A percentile compares a stretch with the other conserved stretches of the same genome.
Conservation (phyloP, 2,329 filamentous ascomycete species). For the Fusarium floridanum region DNA sequence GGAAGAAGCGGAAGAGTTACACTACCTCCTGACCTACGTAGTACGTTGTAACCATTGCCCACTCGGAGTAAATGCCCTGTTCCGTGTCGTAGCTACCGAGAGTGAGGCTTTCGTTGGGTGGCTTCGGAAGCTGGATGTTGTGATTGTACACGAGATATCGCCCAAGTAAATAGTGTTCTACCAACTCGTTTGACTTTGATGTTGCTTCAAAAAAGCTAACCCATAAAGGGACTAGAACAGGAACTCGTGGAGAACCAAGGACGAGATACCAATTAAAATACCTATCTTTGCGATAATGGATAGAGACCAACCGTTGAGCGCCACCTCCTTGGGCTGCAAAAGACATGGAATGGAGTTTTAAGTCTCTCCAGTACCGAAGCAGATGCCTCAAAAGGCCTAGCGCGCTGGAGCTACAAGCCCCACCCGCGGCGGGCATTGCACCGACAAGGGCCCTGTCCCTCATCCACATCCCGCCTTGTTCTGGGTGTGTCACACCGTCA, state of each 20-base stretch:
- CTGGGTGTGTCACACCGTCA: constrained; percentile 38
- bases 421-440: constrained; percentile 24
- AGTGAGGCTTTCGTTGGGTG: constrained; percentile 6
- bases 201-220: background rate
- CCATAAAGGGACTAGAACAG: background rate
- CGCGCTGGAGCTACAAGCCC: constrained; percentile 1
- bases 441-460: constrained; percentile 17
- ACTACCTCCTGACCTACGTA: background rate
- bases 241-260: background rate
- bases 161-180: background rate
- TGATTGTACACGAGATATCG: background rate
- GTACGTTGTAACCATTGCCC: background rate
- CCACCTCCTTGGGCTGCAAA: constrained; percentile 19
- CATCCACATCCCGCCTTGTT: constrained; percentile 11
- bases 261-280: background rate
- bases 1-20: background rate
- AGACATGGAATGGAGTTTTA: constrained; percentile 11
- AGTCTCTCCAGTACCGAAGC: constrained; percentile 23
- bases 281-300: background rate
- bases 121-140: background rate
- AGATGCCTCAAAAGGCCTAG: constrained; percentile 35
- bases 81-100: background rate
- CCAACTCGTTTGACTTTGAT: background rate
- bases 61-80: background rate
- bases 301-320: background rate